Evolutionary conservation across 495 filamentous ascomycete genomes (phyloP).

Genomic region (Pseudomonodictys pantanalensis): DNA sequence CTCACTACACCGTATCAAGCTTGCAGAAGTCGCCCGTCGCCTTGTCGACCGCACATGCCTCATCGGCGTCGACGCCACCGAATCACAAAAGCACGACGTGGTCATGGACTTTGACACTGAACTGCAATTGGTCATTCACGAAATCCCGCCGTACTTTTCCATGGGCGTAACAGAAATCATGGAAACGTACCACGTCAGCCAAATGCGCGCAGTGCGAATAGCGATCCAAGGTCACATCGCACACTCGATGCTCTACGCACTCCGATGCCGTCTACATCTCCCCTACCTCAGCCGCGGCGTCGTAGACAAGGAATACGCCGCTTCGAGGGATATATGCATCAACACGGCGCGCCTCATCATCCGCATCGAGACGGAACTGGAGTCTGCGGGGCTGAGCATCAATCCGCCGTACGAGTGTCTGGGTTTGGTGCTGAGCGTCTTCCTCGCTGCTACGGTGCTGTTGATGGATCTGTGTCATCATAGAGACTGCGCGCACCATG

Average conservation of each 20-base stretch:
- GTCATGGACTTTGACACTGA: conserved; percentile 40
- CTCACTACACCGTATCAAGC: conserved; percentile 46
- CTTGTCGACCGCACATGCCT: conserved; percentile 45
- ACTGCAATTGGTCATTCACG: conserved; percentile 36
- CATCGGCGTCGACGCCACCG: conserved; percentile 19
- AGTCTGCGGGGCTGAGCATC: conserved; percentile 5
- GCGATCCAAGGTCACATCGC: conserved; percentile 41
- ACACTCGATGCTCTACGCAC: conserved; percentile 40
- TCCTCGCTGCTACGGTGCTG: conserved; percentile 49
- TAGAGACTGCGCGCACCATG: conserved; percentile 33
- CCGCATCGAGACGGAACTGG: conserved; percentile 34
- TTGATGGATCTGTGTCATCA: conserved; percentile 50
- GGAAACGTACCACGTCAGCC: conserved; percentile 7
- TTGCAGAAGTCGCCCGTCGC: conserved; percentile 47
- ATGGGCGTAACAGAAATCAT: conserved; percentile 6
- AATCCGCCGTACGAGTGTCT: conserved; percentile 27
- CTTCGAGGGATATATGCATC: conserved; percentile 42
- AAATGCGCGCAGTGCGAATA: conserved; percentile 25
- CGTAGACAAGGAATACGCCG: conserved; percentile 35
- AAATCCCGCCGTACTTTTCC: conserved; percentile 27
- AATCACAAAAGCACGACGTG: conserved; percentile 23
- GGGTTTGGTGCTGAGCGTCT: conserved; percentile 47
- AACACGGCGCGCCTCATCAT: conserved; percentile 42
- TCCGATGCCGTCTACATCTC: conserved; percentile 46
- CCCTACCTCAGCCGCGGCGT: conserved; percentile 39